phyloP scores from a whole-genome alignment of 2,329 filamentous ascomycete genomes.

The Lasiodiplodia sp. region DNA sequence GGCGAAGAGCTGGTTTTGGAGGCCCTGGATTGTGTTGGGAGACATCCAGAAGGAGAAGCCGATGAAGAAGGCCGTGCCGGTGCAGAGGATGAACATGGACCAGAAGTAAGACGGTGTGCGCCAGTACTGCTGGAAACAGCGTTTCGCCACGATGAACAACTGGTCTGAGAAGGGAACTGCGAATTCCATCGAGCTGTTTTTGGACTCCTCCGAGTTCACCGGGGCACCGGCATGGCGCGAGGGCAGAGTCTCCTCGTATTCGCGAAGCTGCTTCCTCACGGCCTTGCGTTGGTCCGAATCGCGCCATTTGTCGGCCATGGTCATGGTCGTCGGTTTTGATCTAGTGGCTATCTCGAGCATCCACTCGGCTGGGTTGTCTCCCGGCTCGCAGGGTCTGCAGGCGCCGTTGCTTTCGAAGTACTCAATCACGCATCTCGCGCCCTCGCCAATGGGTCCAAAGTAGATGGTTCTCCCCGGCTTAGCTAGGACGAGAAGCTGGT shows the following conservation, averaged over 20 bases:
- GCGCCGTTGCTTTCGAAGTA: constrained; percentile 72
- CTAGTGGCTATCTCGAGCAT: constrained; percentile 64
- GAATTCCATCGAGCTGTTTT: background rate
- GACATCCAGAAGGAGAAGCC: constrained; percentile 54
- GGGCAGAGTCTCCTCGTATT: too few relatives aligned
- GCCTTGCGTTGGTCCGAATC: background rate
- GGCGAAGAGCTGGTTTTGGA: constrained; percentile 57
- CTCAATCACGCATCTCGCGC: constrained; percentile 49
- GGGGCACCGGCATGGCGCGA: constrained; percentile 53
- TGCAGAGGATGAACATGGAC: constrained; percentile 52
- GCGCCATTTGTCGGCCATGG: background rate
- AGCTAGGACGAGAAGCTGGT: constrained; percentile 53
- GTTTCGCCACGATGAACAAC: constrained; percentile 29
- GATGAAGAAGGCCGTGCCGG: constrained; percentile 42
- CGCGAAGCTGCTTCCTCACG: background rate
- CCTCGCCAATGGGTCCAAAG: constrained; percentile 56
- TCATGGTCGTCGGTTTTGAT: constrained; percentile 7
- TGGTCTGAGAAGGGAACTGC: constrained; percentile 33
- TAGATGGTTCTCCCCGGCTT: constrained; percentile 47
- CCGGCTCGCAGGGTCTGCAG: constrained; percentile 59
- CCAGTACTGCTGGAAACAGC: constrained; percentile 49
- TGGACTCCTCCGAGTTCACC: constrained; percentile 65
- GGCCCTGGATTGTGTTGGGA: constrained; percentile 47
- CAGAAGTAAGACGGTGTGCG: constrained; percentile 53
- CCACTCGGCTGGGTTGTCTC: constrained; percentile 78